Evolutionary conservation across 108 stramenopile species (phyloP), one percentile per base, ranked within the genome.

Genomic region (Fragilariopsis cylindrus): DNA sequence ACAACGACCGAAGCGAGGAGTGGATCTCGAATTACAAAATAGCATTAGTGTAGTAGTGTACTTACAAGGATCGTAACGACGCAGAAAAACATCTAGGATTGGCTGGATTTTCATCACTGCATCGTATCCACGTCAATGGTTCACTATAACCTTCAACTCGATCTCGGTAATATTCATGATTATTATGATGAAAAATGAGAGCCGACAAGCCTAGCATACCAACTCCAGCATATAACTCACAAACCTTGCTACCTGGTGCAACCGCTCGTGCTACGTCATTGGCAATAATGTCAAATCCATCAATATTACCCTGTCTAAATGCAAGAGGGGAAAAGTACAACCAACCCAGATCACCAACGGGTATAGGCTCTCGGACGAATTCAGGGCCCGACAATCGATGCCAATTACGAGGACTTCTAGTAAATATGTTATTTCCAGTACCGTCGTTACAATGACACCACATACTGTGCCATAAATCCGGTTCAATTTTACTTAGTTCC

Each of bases 171-270:
- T 63, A 16, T 45, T 43, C 13, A 44, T 63, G 62, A 40, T 63
- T 63, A 11, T n/a, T 75, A 19, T 81, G 3, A 65, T 90, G 85
- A 76, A 90, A 83, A 5, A 86, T 74, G 41, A 96, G 81, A 7
- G 93, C 78, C 48, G 96, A 90, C 54, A 99, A 73, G 7, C 97
- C 97, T 44, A 99, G 81, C 54, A 96, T 45, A 1, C 98, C 98
- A 4, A 98, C 96, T 13, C 98, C 98, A 30, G 93, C 96, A 76
- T 99, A 99, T 63, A 99, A 69, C 66, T 99, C 98, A 71, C 91
- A 91, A 11, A 92, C 87, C 64, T 84, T 87, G 73, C 84, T 88
- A 19, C 87, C 91, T 15, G 65, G 74, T 0, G 87, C 87, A 47
- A 97, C 74, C 3, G 80, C 86, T 44, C 82, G 66, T 18, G 90